phyloP scores from a whole-genome alignment of 345 rosid genomes.

The Jatropha curcas region DNA sequence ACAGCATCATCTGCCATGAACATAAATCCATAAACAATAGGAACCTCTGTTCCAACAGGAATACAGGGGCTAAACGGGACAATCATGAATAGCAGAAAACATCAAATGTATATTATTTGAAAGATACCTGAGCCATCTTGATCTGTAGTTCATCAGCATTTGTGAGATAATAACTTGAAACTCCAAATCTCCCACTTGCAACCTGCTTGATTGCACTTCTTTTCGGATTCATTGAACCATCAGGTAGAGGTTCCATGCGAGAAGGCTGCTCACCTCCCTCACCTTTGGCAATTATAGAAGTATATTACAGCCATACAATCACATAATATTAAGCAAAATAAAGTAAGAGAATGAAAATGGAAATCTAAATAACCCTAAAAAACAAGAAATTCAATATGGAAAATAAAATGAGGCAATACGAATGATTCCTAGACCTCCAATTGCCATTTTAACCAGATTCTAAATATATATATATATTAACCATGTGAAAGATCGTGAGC shows the following conservation, averaged over 20 bases:
- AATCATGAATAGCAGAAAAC: constrained; percentile 15
- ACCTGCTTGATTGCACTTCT: constrained; percentile 98
- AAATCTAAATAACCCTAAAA: neutral
- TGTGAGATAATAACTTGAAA: constrained; percentile 96
- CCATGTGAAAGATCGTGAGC: neutral
- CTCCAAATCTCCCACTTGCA: constrained; percentile 99
- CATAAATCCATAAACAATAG: constrained; percentile 49
- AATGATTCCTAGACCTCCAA: neutral
- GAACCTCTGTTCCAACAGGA: constrained; percentile 49
- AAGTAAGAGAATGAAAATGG: neutral
- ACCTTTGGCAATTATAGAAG: constrained; percentile 41
- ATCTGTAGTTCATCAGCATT: constrained; percentile 98
- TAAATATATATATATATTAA: neutral
- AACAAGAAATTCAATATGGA: neutral
- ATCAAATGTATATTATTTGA: neutral
- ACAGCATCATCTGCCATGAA: constrained; percentile 64
- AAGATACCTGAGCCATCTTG: constrained; percentile 97
- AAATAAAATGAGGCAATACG: no score
- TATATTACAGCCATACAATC: no score
- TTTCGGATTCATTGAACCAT: constrained; percentile 89
- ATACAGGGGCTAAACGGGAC: constrained; percentile 36
- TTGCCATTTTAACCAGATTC: neutral
- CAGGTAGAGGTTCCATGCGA: constrained; percentile 89
- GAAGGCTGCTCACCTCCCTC: constrained; percentile 99
- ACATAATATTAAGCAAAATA: neutral